Evolutionary conservation across 176 grass and related monocot genomes (phyloP), one percentile per base, ranked within the genome.

Genomic region (Rhynchospora breviuscula): DNA sequence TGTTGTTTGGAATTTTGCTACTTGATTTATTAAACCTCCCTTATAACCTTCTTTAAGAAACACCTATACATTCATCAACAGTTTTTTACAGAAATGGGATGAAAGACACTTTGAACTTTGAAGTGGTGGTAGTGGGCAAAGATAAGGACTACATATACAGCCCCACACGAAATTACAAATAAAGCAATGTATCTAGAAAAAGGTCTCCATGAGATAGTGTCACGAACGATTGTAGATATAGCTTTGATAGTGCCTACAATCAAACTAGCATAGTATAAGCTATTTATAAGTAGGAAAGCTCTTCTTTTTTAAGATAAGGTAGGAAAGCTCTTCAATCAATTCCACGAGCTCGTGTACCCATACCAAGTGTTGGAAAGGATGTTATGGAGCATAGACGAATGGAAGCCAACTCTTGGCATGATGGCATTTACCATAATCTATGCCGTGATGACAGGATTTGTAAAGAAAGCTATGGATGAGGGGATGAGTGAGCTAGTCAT

Each of bases 401-500:
- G 88, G 31, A 79, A 84, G 52, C 85, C 89, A 3, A 72, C 79
- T 44, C 21, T 63, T 13, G 81, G 63, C 7, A 94, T 97, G 94
- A 1, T 94, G 44, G 79, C 68, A 0, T 88, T 94, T 13, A 85
- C 80, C 14, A 47, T 89, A 0, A 44, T 85, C 22, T 89, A 88
- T 4, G 94, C 91, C 0, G 86, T 89, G 35, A 82, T 90, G 76
- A 94, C 88, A 73, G 84, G 80, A 0, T 19, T 97, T 40, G 85
- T 87, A 3, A 97, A 97, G 89, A 92, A 91, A 82, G 90, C 81
- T 0, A 88, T 97, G 40, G 87, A 94, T 44, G 76, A 92, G 65
- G 94, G 94, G 51, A 90, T 94, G 88, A 88, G 87, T 78, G 85
- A 52, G 67, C 88, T 91, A 2, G 86, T 97, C 11, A 85, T 97